These are phyloP conservation scores for Aspergillus phoenicis DNA, from an alignment of 2,329 filamentous ascomycete genomes.

Conservation along the genomic window DNA sequence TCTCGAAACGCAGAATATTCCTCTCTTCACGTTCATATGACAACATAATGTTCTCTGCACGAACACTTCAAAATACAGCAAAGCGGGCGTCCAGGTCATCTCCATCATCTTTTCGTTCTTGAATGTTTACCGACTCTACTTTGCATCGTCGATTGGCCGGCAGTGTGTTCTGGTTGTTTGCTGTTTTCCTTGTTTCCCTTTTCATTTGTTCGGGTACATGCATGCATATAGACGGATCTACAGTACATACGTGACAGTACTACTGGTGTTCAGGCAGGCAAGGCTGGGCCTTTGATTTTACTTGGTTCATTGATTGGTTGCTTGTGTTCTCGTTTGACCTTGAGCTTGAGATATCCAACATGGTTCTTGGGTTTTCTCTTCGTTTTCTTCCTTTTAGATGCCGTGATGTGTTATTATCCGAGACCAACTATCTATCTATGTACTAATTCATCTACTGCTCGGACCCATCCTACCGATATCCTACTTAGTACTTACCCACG, in stretches of 20 bases:
- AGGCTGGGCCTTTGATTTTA: background rate
- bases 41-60: background rate
- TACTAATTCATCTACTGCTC: background rate
- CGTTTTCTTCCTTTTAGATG: slow-evolving; percentile 2
- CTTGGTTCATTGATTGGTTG: slow-evolving; percentile 5
- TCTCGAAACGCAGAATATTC: background rate
- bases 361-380: slow-evolving; percentile 18
- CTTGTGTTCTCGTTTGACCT: slow-evolving; percentile 5
- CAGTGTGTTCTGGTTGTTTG: background rate
- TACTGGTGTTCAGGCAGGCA: slow-evolving; percentile 8
- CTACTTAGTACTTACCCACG: too few species aligned
- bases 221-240: slow-evolving; percentile 13
- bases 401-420: too few species aligned
- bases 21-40: background rate
- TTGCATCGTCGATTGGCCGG: background rate
- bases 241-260: slow-evolving; percentile 2
- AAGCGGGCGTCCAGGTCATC: slow-evolving; percentile 9
- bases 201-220: slow-evolving; percentile 1
- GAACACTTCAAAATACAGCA: slow-evolving; percentile 1
- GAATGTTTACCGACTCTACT: too few species aligned
- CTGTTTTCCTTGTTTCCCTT: background rate
- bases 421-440: background rate
- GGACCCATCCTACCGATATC: too few species aligned
- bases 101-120: background rate
- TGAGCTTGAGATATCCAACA: slow-evolving; percentile 23